phyloP scores from a whole-genome alignment of 139 green algal genomes.

The Chlorella sp. region DNA sequence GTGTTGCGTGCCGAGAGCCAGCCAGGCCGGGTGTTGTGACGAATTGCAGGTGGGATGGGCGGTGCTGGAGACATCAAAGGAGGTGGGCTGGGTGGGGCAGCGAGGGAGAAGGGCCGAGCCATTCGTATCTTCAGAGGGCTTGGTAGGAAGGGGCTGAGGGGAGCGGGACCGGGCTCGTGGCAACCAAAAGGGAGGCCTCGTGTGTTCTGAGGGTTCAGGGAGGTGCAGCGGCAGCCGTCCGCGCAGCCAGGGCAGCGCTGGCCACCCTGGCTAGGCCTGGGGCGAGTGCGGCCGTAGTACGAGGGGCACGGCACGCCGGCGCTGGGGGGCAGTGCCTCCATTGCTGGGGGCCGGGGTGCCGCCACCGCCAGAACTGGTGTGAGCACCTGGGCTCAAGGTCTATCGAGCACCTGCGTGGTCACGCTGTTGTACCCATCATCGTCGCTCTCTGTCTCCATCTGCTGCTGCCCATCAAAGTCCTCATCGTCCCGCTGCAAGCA shows the following conservation, averaged over 20 bases:
- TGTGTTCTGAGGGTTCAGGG: not conserved
- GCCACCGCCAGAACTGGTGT: not conserved
- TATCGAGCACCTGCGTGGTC: conserved; percentile 10
- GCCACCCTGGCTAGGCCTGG: not conserved
- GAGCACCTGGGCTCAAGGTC: not conserved
- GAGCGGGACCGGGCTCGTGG: too few relatives aligned
- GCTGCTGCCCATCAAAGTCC: not conserved
- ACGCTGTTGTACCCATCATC: not conserved
- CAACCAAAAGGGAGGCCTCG: not conserved
- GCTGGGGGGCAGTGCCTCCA: too few relatives aligned
- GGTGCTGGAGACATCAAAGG: conserved; percentile 7
- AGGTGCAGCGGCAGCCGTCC: not conserved
- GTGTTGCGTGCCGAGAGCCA: too few relatives aligned
- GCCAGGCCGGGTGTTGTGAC: not conserved
- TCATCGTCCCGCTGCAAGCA: not conserved
- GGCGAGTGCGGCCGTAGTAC: too few relatives aligned
- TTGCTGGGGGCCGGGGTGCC: not conserved
- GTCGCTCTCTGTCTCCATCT: conserved; percentile 2
- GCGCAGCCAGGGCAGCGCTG: not conserved
- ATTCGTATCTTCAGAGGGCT: not conserved
- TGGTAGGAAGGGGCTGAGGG: too few relatives aligned
- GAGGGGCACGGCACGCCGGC: too few relatives aligned
- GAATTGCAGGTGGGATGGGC: not conserved
- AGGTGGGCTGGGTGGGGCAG: not conserved
- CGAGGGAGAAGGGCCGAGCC: not conserved